Evolutionary conservation across 208 protist genomes (phyloP).

Genomic region (Wallacemonas collosoma): DNA sequence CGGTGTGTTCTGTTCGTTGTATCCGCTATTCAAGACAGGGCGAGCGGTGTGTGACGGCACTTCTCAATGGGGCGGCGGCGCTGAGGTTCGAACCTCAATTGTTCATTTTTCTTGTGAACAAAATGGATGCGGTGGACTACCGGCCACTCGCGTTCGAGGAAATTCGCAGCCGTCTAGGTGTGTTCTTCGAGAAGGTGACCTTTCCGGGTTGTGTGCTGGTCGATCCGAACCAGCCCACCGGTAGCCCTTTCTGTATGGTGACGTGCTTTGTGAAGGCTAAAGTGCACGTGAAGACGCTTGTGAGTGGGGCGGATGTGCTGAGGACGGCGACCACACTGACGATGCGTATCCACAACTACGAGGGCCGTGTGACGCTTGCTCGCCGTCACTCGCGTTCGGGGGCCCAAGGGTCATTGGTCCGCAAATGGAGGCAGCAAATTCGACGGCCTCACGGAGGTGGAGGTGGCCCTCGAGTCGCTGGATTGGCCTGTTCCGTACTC

Average conservation of each 20-base stretch:
- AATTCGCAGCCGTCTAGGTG: background rate
- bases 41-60: background rate
- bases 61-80: background rate
- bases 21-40: background rate
- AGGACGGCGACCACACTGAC: background rate
- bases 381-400: background rate
- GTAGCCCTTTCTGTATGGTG: background rate
- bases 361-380: background rate
- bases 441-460: background rate
- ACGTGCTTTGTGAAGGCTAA: background rate
- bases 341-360: constrained; percentile 6
- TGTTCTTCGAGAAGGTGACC: background rate
- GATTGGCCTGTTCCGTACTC: background rate
- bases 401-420: constrained; percentile 3
- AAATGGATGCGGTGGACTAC: constrained; percentile 9
- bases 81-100: background rate
- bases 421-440: background rate
- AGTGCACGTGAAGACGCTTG: background rate
- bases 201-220: constrained; percentile 10
- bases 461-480: background rate
- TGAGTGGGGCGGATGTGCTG: background rate
- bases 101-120: constrained; percentile 1
- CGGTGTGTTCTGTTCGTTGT: background rate
- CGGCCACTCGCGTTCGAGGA: background rate
- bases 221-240: background rate